These are phyloP conservation scores for Strigomonas galati DNA, from an alignment of 208 protist genomes.

Conservation along the genomic window DNA sequence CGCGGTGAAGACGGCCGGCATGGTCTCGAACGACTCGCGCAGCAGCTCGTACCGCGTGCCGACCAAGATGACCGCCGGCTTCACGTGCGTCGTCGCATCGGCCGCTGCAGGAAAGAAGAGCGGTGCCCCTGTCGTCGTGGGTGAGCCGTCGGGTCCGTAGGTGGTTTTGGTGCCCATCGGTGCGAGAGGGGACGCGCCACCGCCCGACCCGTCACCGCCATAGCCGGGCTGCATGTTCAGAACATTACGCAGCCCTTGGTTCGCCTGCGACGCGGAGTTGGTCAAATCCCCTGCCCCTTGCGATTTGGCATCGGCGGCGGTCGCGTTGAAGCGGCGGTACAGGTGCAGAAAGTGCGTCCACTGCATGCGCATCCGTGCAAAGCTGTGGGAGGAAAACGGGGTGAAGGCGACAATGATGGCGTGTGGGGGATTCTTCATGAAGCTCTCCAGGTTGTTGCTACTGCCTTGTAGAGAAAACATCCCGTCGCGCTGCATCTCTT, in stretches of 20 bases:
- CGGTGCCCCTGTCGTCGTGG: conserved; percentile 6
- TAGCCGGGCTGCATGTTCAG: background rate
- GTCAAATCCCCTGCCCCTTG: background rate
- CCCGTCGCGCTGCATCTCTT: background rate
- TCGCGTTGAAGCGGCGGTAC: background rate
- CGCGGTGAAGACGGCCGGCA: conserved; percentile 22
- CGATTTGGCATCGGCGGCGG: background rate
- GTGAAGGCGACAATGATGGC: conserved; percentile 30
- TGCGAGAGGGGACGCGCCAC: background rate
- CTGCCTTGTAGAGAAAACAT: background rate
- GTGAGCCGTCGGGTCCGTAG: background rate
- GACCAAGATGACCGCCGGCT: conserved; percentile 29
- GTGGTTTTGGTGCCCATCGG: background rate
- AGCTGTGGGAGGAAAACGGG: conserved; percentile 31
- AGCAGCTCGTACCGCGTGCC: conserved; percentile 35
- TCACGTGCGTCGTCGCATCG: conserved; percentile 5
- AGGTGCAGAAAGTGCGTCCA: conserved; percentile 24
- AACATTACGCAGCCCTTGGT: background rate
- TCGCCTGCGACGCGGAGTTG: background rate
- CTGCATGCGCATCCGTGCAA: conserved; percentile 27
- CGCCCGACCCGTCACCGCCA: no score
- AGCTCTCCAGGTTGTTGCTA: background rate
- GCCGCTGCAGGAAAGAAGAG: conserved; percentile 4
- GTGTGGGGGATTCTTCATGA: conserved; percentile 23
- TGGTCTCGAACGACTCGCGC: conserved; percentile 33